phyloP scores from a whole-genome alignment of 176 grass and related monocot species.

The Luzula sylvatica region DNA sequence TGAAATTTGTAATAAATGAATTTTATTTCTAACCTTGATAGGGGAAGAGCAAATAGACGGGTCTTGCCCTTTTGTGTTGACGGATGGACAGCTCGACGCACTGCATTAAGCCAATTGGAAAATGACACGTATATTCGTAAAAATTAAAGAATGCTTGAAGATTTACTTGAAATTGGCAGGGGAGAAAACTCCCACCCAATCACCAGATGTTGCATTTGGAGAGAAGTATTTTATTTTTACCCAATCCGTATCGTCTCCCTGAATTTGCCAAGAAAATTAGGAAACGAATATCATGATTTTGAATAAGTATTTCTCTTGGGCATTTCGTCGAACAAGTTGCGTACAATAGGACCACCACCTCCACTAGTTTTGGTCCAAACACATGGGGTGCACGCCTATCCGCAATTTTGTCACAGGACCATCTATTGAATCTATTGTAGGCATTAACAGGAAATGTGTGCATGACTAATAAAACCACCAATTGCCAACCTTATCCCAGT shows the following conservation, averaged over 20 bases:
- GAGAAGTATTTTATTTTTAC: conserved; percentile 32
- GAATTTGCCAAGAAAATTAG: not conserved
- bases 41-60: conserved; percentile 70
- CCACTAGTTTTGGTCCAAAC: no score
- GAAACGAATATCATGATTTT: not conserved
- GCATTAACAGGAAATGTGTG: no score
- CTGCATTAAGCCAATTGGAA: conserved; percentile 25
- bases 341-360: no score
- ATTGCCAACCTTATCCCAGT: no score
- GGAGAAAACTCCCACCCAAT: conserved; percentile 91
- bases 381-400: no score
- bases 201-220: conserved; percentile 26
- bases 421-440: no score
- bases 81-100: conserved; percentile 40
- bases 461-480: no score
- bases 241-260: conserved; percentile 77
- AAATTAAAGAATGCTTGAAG: not conserved
- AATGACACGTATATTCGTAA: not conserved
- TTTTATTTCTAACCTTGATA: conserved; percentile 44
- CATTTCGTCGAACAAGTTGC: no score
- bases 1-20: not conserved
- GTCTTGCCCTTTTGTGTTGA: conserved; percentile 24
- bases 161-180: conserved; percentile 76
- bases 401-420: no score
- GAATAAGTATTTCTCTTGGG: no score